phyloP scores from a whole-genome alignment of 345 rosid species.

The Nephelium lappaceum region DNA sequence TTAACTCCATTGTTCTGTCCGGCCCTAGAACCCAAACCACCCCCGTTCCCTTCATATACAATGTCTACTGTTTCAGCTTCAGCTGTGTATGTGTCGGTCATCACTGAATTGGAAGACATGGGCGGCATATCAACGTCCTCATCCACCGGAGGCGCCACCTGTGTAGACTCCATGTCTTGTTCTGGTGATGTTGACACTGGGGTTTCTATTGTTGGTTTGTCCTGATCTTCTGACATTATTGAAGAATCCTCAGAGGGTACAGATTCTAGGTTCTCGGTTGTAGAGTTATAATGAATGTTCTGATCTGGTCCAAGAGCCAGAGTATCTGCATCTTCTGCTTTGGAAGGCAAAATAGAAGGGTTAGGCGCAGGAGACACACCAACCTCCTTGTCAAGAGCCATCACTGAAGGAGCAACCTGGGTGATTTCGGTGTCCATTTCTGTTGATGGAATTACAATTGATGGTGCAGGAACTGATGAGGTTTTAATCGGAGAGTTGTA shows the following conservation, averaged over 20 bases:
- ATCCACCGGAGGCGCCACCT: not conserved
- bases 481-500: not conserved
- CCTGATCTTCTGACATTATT: not conserved
- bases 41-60: not conserved
- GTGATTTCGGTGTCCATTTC: not conserved
- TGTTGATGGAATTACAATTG: not conserved
- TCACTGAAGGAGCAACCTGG: not conserved
- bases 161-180: not conserved
- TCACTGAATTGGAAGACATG: not conserved
- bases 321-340: not conserved
- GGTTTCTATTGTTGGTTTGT: not conserved
- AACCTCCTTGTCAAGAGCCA: not conserved
- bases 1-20: not conserved
- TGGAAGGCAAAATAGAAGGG: not conserved
- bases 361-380: not conserved
- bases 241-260: not conserved
- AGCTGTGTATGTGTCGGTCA: not conserved
- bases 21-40: not conserved
- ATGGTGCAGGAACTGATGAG: not conserved
- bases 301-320: not conserved
- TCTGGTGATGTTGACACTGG: constrained; percentile 5
- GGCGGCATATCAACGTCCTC: not conserved
- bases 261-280: not conserved
- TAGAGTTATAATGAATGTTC: not conserved
- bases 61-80: constrained; percentile 1